Evolutionary conservation across 2,329 filamentous ascomycete genomes (phyloP).

Genomic region (Mycosphaerelloides madeirae): DNA sequence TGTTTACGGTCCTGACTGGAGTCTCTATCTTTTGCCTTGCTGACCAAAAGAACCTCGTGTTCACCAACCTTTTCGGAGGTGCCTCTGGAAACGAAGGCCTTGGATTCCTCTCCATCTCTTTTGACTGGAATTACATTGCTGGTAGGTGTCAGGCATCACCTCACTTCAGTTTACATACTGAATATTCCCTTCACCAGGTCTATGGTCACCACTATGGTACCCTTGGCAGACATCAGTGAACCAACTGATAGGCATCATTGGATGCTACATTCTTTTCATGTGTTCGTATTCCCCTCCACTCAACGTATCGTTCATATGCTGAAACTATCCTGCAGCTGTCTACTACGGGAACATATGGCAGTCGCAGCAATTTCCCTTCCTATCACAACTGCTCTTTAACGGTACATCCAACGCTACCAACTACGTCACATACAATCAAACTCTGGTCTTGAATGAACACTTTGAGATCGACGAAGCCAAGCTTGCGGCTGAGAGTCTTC

Average conservation of each 20-base stretch:
- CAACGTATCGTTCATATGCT: background rate
- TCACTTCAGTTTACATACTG: too few species aligned
- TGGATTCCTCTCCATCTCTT: conserved; percentile 39
- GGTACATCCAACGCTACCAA: conserved; percentile 35
- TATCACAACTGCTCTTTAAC: conserved; percentile 41
- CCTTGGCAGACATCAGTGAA: conserved; percentile 6
- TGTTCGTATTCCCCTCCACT: background rate
- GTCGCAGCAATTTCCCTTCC: conserved; percentile 40
- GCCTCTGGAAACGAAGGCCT: conserved; percentile 44
- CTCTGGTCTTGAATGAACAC: conserved; percentile 37
- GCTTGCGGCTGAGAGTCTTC: conserved; percentile 37
- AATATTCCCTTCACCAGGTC: too few species aligned
- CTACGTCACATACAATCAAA: conserved; percentile 37
- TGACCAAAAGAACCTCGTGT: conserved; percentile 39
- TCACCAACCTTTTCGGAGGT: conserved; percentile 51
- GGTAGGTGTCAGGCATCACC: conserved; percentile 24
- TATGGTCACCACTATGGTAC: conserved; percentile 7
- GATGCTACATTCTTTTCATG: conserved; percentile 21
- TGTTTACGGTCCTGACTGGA: conserved; percentile 42
- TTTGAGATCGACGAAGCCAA: conserved; percentile 36
- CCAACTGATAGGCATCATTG: conserved; percentile 8
- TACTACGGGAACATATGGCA: conserved; percentile 44
- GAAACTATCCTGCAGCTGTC: conserved; percentile 30
- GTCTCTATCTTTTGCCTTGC: conserved; percentile 46
- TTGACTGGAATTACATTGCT: conserved; percentile 46